Conservation (phyloP, 164 flowering plant species). For the Nelumbo lutea region DNA sequence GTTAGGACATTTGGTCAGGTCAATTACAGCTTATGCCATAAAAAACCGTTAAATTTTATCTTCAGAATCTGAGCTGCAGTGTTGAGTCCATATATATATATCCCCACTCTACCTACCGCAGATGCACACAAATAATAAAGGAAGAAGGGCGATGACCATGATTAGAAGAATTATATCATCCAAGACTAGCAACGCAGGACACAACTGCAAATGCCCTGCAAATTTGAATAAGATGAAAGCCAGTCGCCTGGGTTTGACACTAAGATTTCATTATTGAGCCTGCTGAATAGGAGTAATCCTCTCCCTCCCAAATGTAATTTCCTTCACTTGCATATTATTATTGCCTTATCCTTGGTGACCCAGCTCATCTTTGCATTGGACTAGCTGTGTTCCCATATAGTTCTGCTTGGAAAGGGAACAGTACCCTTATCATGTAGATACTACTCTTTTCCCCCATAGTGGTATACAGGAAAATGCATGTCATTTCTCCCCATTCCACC, state of each 20-base stretch:
- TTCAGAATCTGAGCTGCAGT: no score
- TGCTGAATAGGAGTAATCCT: slow-evolving; percentile 1
- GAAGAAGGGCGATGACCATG: no score
- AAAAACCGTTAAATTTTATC: no score
- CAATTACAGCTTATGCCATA: no score
- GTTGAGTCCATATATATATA: no score
- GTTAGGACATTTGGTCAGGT: no score
- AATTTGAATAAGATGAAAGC: not conserved
- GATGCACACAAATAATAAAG: no score
- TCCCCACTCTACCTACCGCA: no score
- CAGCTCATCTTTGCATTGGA: slow-evolving; percentile 1
- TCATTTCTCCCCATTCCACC: not conserved
- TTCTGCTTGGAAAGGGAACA: not conserved
- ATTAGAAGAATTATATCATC: no score
- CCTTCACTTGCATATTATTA: slow-evolving; percentile 13
- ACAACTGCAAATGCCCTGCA: not conserved
- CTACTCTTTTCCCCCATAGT: not conserved
- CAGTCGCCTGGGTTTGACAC: slow-evolving; percentile 8
- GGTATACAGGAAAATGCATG: slow-evolving; percentile 1
- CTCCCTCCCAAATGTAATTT: not conserved
- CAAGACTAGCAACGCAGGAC: no score
- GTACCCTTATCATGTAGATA: slow-evolving; percentile 7
- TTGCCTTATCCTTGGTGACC: not conserved
- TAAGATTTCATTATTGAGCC: slow-evolving; percentile 12
- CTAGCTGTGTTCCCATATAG: not conserved